A percentile compares a stretch with the other conserved stretches of the same genome.
Evolutionary conservation across 345 rosid genomes (phyloP).

Genomic region (Ceriops zippeliana): DNA sequence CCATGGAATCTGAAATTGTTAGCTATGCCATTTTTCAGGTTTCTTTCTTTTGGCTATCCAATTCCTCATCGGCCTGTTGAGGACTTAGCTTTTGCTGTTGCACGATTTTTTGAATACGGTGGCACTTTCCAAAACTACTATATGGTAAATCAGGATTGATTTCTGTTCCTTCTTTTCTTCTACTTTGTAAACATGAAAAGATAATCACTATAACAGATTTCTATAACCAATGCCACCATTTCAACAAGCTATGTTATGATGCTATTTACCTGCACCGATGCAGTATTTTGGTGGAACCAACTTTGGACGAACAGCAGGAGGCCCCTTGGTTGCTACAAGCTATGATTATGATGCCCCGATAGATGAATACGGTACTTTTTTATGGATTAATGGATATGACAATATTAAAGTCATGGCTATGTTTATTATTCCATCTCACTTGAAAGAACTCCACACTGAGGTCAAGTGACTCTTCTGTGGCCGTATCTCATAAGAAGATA

Average conservation of each 20-base stretch:
- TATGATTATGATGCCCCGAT: constrained; percentile 73
- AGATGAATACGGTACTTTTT: constrained; percentile 56
- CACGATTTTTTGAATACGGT: constrained; percentile 55
- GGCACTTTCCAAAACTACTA: constrained; percentile 68
- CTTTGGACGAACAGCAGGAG: constrained; percentile 67
- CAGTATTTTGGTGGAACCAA: constrained; percentile 75
- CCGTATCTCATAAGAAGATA: neutral
- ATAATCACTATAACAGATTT: neutral
- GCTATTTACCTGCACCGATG: constrained; percentile 10
- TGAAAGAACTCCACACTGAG: neutral
- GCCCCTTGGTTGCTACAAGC: constrained; percentile 61
- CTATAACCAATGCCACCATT: neutral
- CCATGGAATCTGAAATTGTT: neutral
- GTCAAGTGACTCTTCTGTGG: no score
- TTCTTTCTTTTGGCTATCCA: constrained; percentile 57
- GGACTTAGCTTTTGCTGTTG: constrained; percentile 66
- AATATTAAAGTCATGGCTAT: neutral
- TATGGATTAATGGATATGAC: neutral
- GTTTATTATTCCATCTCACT: neutral
- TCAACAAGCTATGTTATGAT: neutral
- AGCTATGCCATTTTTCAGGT: constrained; percentile 32
- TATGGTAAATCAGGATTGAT: constrained; percentile 38
- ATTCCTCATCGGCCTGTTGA: constrained; percentile 62
- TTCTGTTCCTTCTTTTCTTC: neutral
- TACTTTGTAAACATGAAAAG: neutral